Evolutionary conservation across 2,329 filamentous ascomycete species (phyloP), one percentile per base, ranked within the genome.

Genomic region (Penicillium sumatraense): DNA sequence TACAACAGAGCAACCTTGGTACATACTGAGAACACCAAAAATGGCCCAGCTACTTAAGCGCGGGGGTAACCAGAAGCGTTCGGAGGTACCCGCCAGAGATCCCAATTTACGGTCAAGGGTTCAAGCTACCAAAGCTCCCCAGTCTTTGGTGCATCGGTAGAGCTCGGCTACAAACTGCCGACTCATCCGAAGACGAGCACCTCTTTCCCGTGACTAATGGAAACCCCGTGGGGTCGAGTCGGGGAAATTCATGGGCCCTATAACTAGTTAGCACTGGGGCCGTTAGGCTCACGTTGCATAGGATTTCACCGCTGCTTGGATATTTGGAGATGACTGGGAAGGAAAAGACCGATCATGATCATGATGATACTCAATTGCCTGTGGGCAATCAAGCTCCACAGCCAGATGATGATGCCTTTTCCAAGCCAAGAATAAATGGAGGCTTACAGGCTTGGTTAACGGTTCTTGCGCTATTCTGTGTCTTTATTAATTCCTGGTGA

Each of bases 401-500:
- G 21, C n/a, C 29, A 14, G 31, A n/a, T 21, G 51, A 51, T 7
- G 50, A 59, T 53, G 56, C 29, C 14, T 18, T n/a, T 5, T 49
- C 47, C 4, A 57, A 59, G 31, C 50, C 41, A 21, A 56, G 53
- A 24, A 49, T 64, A 10, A 63, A 71, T 29, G 68, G 68, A 2
- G 68, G 68, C 11, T 31, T 68, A 10, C 46, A 70, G 26, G 67
- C 64, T 3, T 72, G 70, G 67, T 42, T 72, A 33, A 65, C 58
- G 13, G 69, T 72, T 0, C 40, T 69, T 4, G 69, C 67, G 6
- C 60, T 65, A 0, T 72, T 72, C 21, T 68, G 68, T 49, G 62
- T 72, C 2, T 72, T 72, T 53, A 61, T 70, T 1, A 72, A 72
- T 48, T 69, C 70, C 10, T 72, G 70, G 70, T 72, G 49, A 8